Evolutionary conservation across 2,329 filamentous ascomycete genomes (phyloP), one percentile per base, ranked within the genome.

Genomic region (Laburnicola sp.): DNA sequence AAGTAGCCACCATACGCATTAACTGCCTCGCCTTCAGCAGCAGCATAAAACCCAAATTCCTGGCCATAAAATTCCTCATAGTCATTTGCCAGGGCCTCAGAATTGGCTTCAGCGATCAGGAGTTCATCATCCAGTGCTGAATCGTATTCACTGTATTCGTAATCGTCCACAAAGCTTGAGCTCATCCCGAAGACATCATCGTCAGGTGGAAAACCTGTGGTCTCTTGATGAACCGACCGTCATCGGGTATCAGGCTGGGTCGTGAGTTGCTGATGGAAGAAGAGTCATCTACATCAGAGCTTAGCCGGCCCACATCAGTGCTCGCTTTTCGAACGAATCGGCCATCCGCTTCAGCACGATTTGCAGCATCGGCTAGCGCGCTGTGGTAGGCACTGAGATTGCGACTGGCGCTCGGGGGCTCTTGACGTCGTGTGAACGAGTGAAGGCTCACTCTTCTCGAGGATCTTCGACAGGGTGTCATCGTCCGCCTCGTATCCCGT

Each of bases 1-100:
- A 97, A 97, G 73, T 90, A 96, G 21, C 94, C 94, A 26, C 94
- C 94, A 60, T 91, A 88, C 10, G 85, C 82, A 60, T 87, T 89
- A 48, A 88, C 76, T 34, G 79, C 75, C 5, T 78, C 74, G 34
- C 76, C 76, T 48, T 76, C 75, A 21, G 78, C 79, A 38, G 74
- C 69, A 8, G 92, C 91, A 70, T 96, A 99, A 71, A 99, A 99
- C 0, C 91, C 92, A 66, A 99, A 99, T 70, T 99, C 94, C 60
- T 91, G 87, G 0, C 94, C 94, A 66, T 99, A 99, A 77, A 94
- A 95, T 0, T 91, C 93, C 57, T 97, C 93, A 5, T 87, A 87
- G 65, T 99, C 94, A 60, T 91, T 92, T 39, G 94, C 93, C 6
- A 99, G 79, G 1, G 89, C 94, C 69, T 94, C 92, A 0, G 93